Evolutionary conservation across 1,284 basidiomycete species (phyloP).

Genomic region (Apiotrichum laibachii): DNA sequence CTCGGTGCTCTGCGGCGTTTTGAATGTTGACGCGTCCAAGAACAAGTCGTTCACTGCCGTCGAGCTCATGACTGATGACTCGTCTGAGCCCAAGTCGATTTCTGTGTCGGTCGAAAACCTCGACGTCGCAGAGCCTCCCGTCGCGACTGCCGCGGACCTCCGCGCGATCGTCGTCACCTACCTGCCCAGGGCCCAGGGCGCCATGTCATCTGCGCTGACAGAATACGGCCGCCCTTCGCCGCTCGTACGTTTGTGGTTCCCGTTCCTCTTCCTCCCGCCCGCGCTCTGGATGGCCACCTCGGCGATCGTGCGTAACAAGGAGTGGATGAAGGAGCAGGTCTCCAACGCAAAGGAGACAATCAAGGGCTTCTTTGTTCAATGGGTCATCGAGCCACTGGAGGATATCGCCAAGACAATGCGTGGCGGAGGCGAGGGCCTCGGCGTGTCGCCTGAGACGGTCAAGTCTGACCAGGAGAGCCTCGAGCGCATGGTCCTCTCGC

Average conservation of each 20-base stretch:
- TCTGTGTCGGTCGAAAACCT: background rate
- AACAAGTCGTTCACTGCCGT: conserved; percentile 1
- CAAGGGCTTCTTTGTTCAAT: conserved; percentile 73
- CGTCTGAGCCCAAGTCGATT: background rate
- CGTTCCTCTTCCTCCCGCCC: conserved; percentile 49
- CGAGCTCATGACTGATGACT: background rate
- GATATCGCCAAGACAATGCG: conserved; percentile 76
- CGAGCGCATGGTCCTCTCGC: conserved; percentile 84
- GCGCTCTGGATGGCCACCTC: conserved; percentile 29
- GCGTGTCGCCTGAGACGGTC: conserved; percentile 53
- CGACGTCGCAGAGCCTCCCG: background rate
- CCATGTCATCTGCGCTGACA: conserved; percentile 25
- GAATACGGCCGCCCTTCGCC: conserved; percentile 40
- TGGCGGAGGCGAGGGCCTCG: conserved; percentile 54
- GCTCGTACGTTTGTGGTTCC: conserved; percentile 49
- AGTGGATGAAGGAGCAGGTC: conserved; percentile 56
- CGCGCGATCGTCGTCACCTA: conserved; percentile 34
- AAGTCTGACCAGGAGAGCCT: conserved; percentile 64
- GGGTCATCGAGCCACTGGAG: conserved; percentile 82
- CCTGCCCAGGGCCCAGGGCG: conserved; percentile 29
- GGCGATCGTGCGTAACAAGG: conserved; percentile 39
- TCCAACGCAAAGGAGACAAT: conserved; percentile 67
- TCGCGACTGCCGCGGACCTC: conserved; percentile 28
- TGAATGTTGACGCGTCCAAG: conserved; percentile 26
- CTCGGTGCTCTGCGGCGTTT: conserved; percentile 34